Evolutionary conservation across 2,329 filamentous ascomycete genomes (phyloP).

Genomic region (Emericellopsis cladophorae): DNA sequence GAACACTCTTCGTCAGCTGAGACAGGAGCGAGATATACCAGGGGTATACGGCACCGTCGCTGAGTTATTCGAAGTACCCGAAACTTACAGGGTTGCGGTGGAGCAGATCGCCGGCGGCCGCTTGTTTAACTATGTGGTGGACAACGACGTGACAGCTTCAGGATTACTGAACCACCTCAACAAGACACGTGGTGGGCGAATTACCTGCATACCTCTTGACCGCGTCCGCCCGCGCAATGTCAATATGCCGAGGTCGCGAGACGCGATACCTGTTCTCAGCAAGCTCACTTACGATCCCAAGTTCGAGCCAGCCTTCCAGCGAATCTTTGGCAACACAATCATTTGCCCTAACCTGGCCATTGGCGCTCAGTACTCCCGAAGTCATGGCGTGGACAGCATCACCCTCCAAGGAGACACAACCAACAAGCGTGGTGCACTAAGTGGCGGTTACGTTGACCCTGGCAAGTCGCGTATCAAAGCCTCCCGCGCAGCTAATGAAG

Average conservation of each 20-base stretch:
- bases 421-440: constrained; percentile 90
- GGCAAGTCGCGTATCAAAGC: constrained; percentile 78
- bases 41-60: constrained; percentile 89
- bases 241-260: constrained; percentile 74
- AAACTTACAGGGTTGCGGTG: constrained; percentile 75
- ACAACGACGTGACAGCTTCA: constrained; percentile 79
- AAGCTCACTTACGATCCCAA: constrained; percentile 68
- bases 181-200: constrained; percentile 66
- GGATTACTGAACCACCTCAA: constrained; percentile 69
- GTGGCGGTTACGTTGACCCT: constrained; percentile 84
- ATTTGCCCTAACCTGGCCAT: constrained; percentile 84
- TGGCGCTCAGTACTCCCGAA: constrained; percentile 82
- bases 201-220: constrained; percentile 91
- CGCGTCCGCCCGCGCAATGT: constrained; percentile 58
- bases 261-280: constrained; percentile 76
- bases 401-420: constrained; percentile 90
- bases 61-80: constrained; percentile 78
- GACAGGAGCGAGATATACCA: constrained; percentile 63
- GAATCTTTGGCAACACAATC: constrained; percentile 92
- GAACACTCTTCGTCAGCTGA: constrained; percentile 73
- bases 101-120: constrained; percentile 89
- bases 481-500: constrained; percentile 61
- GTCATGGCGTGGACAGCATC: constrained; percentile 83
- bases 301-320: constrained; percentile 79
- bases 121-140: constrained; percentile 92